A percentile compares a stretch with the other conserved stretches of the same genome.
Evolutionary conservation across 2,329 filamentous ascomycete species (phyloP).

Genomic region (Calonectria honghensis): DNA sequence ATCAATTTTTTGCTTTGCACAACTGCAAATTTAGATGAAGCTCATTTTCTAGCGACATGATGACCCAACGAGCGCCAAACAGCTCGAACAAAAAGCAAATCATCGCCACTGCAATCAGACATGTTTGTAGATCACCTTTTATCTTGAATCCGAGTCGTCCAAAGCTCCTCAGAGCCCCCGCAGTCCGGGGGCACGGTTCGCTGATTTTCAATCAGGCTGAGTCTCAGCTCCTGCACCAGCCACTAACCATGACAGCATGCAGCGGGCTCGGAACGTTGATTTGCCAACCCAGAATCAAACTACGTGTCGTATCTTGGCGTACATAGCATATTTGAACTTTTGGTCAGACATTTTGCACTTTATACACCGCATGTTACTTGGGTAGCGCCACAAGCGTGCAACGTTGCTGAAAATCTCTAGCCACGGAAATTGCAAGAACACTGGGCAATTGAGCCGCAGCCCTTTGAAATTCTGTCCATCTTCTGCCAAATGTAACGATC

Average conservation of each 20-base stretch:
- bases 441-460: background rate
- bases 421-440: background rate
- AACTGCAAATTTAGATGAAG: background rate
- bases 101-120: background rate
- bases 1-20: background rate
- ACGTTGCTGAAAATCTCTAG: background rate
- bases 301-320: background rate
- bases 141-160: background rate
- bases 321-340: background rate
- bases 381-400: background rate
- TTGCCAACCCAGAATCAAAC: background rate
- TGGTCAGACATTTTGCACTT: background rate
- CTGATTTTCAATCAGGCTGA: background rate
- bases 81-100: background rate
- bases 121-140: background rate
- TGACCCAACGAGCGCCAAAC: background rate
- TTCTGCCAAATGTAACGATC: too few relatives aligned
- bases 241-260: background rate
- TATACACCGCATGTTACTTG: background rate
- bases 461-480: background rate
- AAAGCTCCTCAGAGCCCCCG: background rate
- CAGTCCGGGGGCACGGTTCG: background rate
- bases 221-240: background rate
- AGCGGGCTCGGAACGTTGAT: background rate
- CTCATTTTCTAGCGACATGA: background rate